phyloP scores from a whole-genome alignment of 2,329 filamentous ascomycete species.

The Ambrosiella beaveri region DNA sequence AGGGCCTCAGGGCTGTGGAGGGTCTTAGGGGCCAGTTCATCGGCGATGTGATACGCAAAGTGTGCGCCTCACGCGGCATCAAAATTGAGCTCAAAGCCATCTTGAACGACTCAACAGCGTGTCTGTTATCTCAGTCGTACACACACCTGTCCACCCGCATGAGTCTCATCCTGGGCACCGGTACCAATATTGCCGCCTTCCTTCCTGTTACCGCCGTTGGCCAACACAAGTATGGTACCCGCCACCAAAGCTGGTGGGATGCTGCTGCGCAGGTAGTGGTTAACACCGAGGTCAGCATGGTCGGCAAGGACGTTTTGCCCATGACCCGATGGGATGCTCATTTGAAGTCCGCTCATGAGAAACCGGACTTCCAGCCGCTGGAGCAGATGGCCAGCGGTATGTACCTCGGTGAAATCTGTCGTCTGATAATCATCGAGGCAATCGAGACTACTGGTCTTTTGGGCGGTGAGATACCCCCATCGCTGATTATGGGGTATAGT shows the following conservation, averaged over 20 bases:
- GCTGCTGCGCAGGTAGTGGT: constrained; percentile 45
- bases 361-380: constrained; percentile 43
- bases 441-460: constrained; percentile 36
- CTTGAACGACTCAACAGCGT: constrained; percentile 51
- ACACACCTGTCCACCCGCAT: constrained; percentile 40
- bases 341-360: constrained; percentile 34
- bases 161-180: constrained; percentile 49
- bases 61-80: constrained; percentile 34
- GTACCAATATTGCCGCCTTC: constrained; percentile 48
- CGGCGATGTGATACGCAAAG: constrained; percentile 37
- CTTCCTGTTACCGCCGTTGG: constrained; percentile 41
- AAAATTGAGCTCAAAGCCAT: constrained; percentile 41
- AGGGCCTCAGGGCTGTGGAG: constrained; percentile 43
- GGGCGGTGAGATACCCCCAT: constrained; percentile 38
- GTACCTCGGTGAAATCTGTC: constrained; percentile 49
- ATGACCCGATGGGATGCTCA: constrained; percentile 42
- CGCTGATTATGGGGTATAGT: constrained; percentile 34
- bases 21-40: constrained; percentile 42
- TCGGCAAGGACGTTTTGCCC: constrained; percentile 40
- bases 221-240: constrained; percentile 36
- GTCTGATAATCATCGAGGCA: constrained; percentile 40
- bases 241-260: constrained; percentile 38
- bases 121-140: constrained; percentile 47
- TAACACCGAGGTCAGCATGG: constrained; percentile 53
- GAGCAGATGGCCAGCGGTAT: constrained; percentile 47